Evolutionary conservation across 2,329 filamentous ascomycete genomes (phyloP).

Genomic region (Aspergillus caelatus): DNA sequence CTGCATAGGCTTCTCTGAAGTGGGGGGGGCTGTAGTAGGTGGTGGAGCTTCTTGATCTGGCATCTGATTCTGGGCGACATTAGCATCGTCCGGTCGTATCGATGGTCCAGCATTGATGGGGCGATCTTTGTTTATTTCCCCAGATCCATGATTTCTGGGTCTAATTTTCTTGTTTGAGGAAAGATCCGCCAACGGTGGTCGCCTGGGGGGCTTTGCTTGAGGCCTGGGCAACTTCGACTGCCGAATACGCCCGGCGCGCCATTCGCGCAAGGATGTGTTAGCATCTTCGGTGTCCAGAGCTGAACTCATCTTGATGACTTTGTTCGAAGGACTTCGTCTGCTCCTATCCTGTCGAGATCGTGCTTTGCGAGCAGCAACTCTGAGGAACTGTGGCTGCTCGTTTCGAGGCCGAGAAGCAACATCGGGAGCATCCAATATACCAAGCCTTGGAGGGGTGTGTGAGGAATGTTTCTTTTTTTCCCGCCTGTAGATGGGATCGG

Average conservation of each 20-base stretch:
- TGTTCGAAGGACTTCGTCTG: slow-evolving; percentile 55
- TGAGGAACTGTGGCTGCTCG: slow-evolving; percentile 57
- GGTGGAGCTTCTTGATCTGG: background rate
- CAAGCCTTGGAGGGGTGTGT: slow-evolving; percentile 35
- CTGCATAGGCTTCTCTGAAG: slow-evolving; percentile 10
- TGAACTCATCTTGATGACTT: slow-evolving; percentile 57
- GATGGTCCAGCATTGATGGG: background rate
- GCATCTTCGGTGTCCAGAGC: slow-evolving; percentile 59
- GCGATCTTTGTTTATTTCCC: slow-evolving; percentile 6
- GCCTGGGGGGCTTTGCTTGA: slow-evolving; percentile 22
- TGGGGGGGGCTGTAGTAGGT: background rate
- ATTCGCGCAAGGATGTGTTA: slow-evolving; percentile 51
- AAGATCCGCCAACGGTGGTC: slow-evolving; percentile 26
- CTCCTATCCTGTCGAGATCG: slow-evolving; percentile 52
- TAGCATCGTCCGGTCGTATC: slow-evolving; percentile 7
- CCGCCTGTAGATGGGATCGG: slow-evolving; percentile 32
- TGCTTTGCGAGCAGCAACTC: slow-evolving; percentile 57
- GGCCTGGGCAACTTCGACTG: slow-evolving; percentile 27
- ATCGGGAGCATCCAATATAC: slow-evolving; percentile 56
- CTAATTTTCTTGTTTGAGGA: slow-evolving; percentile 21
- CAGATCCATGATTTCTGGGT: background rate
- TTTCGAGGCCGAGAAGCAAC: slow-evolving; percentile 28
- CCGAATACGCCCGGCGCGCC: slow-evolving; percentile 52
- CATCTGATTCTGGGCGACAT: background rate
- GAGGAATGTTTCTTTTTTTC: slow-evolving; percentile 27